Base-by-base conservation (phyloP, 116 monocot species). In the Papilionanthe hybrid region DNA sequence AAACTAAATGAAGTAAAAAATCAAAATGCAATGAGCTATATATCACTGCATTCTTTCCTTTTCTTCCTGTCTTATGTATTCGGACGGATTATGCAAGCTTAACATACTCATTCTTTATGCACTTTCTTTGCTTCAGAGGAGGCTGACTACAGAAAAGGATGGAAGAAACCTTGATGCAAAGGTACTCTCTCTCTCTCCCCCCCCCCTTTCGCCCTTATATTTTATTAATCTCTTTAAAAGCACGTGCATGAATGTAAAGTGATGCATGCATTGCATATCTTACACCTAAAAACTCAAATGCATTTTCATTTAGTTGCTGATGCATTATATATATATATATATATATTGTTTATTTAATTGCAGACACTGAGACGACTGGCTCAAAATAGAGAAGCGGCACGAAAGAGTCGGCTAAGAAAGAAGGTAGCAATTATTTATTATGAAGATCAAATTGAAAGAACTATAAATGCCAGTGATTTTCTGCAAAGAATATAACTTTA, bases 351-450 rank as follows among this genome's bases (percentile, higher is more conserved):
- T 69, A 20, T 66, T 11, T 41, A 41, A 12, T 41, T 20, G 66
- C 89, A 96, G 96, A 89, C 92, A 0, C 77, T 93, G 57, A 89
- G 90, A 89, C 88, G 96, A 57, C 84, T 96, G 79, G 93, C 96
- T 71, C 96, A 96, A 78, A 96, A 96, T 84, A 88, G 96, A 84
- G 93, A 96, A 56, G 96, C 96, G 45, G 96, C 96, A 7, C 87
- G 81, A 43, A 96, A 96, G 86, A 96, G 96, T 78, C 73, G 96
- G 25, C 81, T 96, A 42, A 86, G 93, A 56, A 96, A 96, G 82
- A 96, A 96, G 92, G 95, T 92, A 37, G 11, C 88, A 91, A 89
- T 41, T 12, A 18, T 25, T 63, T 22, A 63, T 63, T 63, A 69
- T 37, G 3, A 69, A 37, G 37, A 17, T 32, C 23, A 37, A 69